Base-by-base conservation (phyloP, 805 yeast species). In the Wickerhamomyces silvicola region DNA sequence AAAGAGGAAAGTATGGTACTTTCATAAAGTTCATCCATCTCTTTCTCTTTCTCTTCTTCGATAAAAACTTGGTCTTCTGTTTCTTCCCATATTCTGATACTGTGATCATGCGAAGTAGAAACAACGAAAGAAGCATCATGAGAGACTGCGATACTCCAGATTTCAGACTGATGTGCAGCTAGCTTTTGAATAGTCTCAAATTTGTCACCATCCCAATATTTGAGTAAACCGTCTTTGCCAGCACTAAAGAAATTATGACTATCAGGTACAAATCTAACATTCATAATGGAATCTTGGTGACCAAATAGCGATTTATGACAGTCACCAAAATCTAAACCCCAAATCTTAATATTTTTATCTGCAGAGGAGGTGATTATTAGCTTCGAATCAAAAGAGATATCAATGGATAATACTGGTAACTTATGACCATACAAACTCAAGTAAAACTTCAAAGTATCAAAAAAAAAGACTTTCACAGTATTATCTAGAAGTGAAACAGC, bases 241-340 rank as follows among this genome's bases (percentile, higher is more conserved):
- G 85, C 78, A 35, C 94, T 80, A 61, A 92, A 83, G 58, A 92
- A 88, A 56, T 88, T 76, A 54, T 90, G 95, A 10, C 83, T 69
- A n/a, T 76, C 78, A 2, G 94, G 90, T 31, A 87, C 68, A 50
- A 92, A 92, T 39, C 66, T 72, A 19, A 90, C 95, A 42, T 72
- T 70, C 95, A 90, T 85, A 37, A 92, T 84, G 4, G 95, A 81
- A 56, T 92, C 99, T 51, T 87, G 95, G 56, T 92, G 99, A 2
- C 94, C 99, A 57, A 92, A 92, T 18, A 92, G 75, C 2, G 97
- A 90, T 55, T 81, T 82, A 59, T 92, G 98, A 66, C 98, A 92
- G 59, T 92, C 99, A 60, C 99, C 99, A 59, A 92, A 92, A 57
- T 92, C 98, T 37, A 92, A 64, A 31, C 99, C 99, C 99, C 99